Conservation (phyloP, 2,329 filamentous ascomycete genomes). For the Botryotinia calthae region DNA sequence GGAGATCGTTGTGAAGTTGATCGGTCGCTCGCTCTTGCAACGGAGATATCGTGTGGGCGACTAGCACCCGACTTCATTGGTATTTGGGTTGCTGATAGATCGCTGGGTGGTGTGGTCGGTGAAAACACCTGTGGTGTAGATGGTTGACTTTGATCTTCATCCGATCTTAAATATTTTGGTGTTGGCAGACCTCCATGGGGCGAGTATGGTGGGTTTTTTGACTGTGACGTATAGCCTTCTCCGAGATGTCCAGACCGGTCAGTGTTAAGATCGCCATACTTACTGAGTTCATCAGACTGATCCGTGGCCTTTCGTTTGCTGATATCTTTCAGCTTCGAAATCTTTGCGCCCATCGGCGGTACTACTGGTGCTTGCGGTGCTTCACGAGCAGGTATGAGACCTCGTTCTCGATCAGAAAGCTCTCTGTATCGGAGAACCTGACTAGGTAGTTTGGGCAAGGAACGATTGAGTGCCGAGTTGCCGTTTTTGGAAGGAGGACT, state of each 20-base stretch:
- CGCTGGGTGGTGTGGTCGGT: slow-evolving; percentile 31
- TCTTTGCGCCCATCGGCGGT: slow-evolving; percentile 34
- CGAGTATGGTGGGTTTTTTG: not conserved
- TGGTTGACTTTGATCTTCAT: slow-evolving; percentile 25
- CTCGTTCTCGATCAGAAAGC: slow-evolving; percentile 30
- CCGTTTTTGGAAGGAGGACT: slow-evolving; percentile 29
- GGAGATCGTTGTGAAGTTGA: not conserved
- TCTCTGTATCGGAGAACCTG: slow-evolving; percentile 25
- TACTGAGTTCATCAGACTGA: slow-evolving; percentile 16
- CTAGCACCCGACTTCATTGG: slow-evolving; percentile 31
- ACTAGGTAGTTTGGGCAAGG: slow-evolving; percentile 25
- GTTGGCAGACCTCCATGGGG: slow-evolving; percentile 28
- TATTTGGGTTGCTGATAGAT: slow-evolving; percentile 21
- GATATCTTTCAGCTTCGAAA: slow-evolving; percentile 36
- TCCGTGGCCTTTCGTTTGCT: slow-evolving; percentile 28
- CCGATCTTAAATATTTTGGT: slow-evolving; percentile 31
- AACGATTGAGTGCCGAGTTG: slow-evolving; percentile 25
- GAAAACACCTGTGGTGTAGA: slow-evolving; percentile 28
- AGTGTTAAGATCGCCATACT: not conserved
- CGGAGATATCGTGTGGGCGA: not conserved
- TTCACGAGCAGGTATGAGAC: slow-evolving; percentile 33
- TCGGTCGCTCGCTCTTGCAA: not conserved
- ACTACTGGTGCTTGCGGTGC: slow-evolving; percentile 33
- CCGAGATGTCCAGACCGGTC: not conserved
- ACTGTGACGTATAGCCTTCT: not conserved